Conservation (phyloP, 129 eudicot species). For the Erigeron canadensis region DNA sequence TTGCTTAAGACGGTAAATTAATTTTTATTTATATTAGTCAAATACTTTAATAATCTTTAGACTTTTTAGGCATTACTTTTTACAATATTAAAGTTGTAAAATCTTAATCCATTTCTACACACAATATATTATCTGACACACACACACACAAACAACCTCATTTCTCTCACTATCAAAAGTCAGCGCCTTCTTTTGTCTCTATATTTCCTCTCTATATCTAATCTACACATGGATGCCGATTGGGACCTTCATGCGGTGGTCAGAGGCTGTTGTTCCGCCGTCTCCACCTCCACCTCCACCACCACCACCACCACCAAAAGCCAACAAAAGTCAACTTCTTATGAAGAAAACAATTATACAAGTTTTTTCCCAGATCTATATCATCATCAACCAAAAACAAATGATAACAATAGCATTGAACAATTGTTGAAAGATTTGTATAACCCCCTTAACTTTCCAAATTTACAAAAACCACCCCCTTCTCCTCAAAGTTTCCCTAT, state of each 20-base stretch:
- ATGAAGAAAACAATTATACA: slow-evolving; percentile 21
- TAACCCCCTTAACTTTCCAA: slow-evolving; percentile 45
- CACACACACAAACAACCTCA: not conserved
- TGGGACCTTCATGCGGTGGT: slow-evolving; percentile 97
- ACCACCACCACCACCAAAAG: slow-evolving; percentile 21
- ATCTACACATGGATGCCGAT: slow-evolving; percentile 51
- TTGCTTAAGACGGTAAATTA: not conserved
- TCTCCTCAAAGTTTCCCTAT: slow-evolving; percentile 42
- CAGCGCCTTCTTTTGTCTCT: slow-evolving; percentile 91
- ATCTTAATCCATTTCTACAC: slow-evolving; percentile 26
- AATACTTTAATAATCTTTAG: not conserved
- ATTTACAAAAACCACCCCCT: slow-evolving; percentile 24
- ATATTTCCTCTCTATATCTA: slow-evolving; percentile 18
- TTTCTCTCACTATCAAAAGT: slow-evolving; percentile 71
- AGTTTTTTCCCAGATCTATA: slow-evolving; percentile 53
- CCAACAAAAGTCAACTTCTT: slow-evolving; percentile 20
- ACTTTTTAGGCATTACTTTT: not conserved
- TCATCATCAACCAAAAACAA: slow-evolving; percentile 46
- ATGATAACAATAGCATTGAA: slow-evolving; percentile 30
- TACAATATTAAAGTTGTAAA: not conserved
- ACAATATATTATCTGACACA: slow-evolving; percentile 26
- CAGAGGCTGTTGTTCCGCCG: slow-evolving; percentile 66
- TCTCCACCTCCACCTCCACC: slow-evolving; percentile 33
- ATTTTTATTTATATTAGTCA: not conserved
- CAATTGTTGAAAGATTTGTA: slow-evolving; percentile 60